Evolutionary conservation across 2,329 filamentous ascomycete genomes (phyloP).

Genomic region (Hypomyces perniciosus): DNA sequence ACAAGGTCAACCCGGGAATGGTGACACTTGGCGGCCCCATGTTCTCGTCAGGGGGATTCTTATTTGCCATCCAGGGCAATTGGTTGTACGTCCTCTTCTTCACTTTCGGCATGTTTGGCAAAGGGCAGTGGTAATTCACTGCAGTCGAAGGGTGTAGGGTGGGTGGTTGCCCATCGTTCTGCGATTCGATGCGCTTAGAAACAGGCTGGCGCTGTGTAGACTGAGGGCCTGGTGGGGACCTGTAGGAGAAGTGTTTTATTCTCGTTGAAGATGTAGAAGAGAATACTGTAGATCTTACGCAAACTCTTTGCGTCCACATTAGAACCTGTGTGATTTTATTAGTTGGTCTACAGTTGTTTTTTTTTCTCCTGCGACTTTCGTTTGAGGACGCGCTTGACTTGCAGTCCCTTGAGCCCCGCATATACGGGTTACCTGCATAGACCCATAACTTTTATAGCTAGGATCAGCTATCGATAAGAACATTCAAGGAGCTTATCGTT

Average conservation of each 20-base stretch:
- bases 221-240: background rate
- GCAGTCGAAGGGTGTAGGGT: conserved; percentile 3
- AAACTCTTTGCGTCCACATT: conserved; percentile 2
- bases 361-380: background rate
- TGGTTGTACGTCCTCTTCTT: too few relatives aligned
- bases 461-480: conserved; percentile 5
- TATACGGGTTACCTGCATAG: conserved; percentile 9
- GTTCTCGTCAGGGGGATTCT: background rate
- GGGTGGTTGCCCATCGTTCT: background rate
- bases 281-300: background rate
- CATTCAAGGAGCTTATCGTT: background rate
- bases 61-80: background rate
- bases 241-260: background rate
- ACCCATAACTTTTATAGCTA: background rate
- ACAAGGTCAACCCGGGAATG: conserved; percentile 11
- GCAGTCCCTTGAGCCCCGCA: background rate
- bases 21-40: conserved; percentile 2
- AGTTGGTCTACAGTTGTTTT: too few relatives aligned
- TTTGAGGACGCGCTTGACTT: background rate
- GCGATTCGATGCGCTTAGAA: background rate
- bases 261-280: too few relatives aligned
- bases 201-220: background rate
- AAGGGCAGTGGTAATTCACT: background rate
- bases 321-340: background rate
- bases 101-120: background rate